These are phyloP conservation scores for Purpureocillium takamizusanense DNA, from an alignment of 2,329 filamentous ascomycete genomes.

Conservation along the genomic window DNA sequence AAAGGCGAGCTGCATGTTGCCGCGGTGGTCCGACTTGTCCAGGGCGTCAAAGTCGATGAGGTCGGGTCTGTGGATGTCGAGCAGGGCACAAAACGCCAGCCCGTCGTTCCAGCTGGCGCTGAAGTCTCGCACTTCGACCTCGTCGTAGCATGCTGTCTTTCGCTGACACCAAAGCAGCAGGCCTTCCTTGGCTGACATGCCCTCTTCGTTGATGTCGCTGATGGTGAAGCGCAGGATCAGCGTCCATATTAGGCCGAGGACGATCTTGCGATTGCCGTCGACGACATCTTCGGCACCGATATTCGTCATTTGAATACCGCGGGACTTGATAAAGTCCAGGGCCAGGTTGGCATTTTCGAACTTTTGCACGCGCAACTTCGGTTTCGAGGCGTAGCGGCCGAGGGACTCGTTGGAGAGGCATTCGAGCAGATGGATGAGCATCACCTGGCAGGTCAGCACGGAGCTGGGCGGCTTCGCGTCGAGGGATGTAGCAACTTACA, in stretches of 20 bases:
- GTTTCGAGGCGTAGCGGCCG: conserved; percentile 91
- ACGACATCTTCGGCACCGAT: conserved; percentile 98
- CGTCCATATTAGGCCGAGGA: conserved; percentile 95
- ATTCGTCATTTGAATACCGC: conserved; percentile 95
- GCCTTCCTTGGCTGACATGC: conserved; percentile 94
- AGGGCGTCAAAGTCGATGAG: conserved; percentile 93
- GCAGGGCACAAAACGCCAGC: conserved; percentile 86
- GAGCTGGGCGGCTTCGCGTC: background rate
- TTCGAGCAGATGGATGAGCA: conserved; percentile 94
- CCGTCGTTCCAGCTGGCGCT: conserved; percentile 96
- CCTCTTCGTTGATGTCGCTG: conserved; percentile 96
- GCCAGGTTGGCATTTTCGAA: conserved; percentile 98
- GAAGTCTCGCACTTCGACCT: conserved; percentile 92
- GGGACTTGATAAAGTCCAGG: conserved; percentile 82
- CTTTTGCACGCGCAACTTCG: conserved; percentile 88
- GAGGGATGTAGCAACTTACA: conserved; percentile 47
- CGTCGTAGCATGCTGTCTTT: conserved; percentile 97
- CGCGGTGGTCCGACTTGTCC: conserved; percentile 87
- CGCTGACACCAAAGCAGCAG: conserved; percentile 93
- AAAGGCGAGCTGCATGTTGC: conserved; percentile 97
- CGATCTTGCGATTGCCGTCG: conserved; percentile 95
- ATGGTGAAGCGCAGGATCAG: conserved; percentile 97
- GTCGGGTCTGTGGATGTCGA: conserved; percentile 95
- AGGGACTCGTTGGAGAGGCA: conserved; percentile 91
- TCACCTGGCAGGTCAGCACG: conserved; percentile 48